These are phyloP conservation scores for Friedmanniomyces endolithicus DNA, from an alignment of 495 filamentous ascomycete species.

Conservation along the genomic window DNA sequence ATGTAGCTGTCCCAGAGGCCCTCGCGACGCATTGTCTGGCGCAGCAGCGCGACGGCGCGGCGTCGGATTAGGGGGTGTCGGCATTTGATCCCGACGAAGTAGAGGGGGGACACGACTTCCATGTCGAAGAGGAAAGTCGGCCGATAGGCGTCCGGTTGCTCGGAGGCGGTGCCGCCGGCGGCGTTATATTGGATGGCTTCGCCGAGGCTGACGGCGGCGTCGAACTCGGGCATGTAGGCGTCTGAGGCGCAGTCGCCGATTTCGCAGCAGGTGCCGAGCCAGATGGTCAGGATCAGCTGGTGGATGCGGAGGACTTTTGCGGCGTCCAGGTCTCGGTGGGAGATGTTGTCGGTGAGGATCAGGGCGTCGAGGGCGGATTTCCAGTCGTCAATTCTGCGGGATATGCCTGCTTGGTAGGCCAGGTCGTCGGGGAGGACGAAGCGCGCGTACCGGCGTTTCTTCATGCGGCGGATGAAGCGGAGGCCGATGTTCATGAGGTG, in stretches of 20 bases:
- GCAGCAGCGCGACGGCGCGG: constrained; percentile 11
- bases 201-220: constrained; percentile 6
- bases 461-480: constrained; percentile 8
- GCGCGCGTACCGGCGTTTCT: not conserved
- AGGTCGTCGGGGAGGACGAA: constrained; percentile 5
- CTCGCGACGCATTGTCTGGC: constrained; percentile 7
- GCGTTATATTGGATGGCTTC: constrained; percentile 3
- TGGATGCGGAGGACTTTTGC: constrained; percentile 15
- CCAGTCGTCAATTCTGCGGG: not conserved
- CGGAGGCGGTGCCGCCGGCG: not conserved
- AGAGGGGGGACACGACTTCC: constrained; percentile 16
- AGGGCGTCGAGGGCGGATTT: not conserved
- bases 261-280: constrained; percentile 2
- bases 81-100: constrained; percentile 17
- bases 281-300: constrained; percentile 7
- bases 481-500: constrained; percentile 9
- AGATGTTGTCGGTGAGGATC: constrained; percentile 1
- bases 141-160: not conserved
- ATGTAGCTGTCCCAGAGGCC: constrained; percentile 18
- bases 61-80: constrained; percentile 11
- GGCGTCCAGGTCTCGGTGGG: constrained; percentile 9
- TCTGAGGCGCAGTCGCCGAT: constrained; percentile 8
- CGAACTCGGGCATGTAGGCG: not conserved
- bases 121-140: constrained; percentile 19
- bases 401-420: not conserved